phyloP scores from a whole-genome alignment of 2,329 filamentous ascomycete genomes.

The Colletotrichum tofieldiae region DNA sequence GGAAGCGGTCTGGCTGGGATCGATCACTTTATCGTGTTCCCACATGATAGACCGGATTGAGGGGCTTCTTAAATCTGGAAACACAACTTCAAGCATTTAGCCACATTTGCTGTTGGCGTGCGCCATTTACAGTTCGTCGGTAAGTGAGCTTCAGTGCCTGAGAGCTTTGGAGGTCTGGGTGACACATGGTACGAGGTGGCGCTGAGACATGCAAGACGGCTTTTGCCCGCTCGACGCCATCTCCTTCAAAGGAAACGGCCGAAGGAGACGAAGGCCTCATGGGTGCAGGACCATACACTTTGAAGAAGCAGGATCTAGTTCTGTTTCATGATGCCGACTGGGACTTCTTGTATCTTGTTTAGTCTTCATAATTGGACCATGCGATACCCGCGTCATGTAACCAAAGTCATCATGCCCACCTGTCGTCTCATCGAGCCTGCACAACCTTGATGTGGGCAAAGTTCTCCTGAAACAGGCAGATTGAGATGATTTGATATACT shows the following conservation, averaged over 20 bases:
- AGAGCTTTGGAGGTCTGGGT: neutral
- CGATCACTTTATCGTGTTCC: neutral
- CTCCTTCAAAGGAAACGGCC: too few species aligned
- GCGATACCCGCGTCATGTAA: too few species aligned
- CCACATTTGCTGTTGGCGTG: neutral
- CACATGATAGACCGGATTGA: neutral
- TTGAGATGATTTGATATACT: too few species aligned
- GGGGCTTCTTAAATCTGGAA: neutral
- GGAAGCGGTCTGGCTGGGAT: neutral
- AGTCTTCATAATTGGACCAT: neutral
- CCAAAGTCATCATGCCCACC: too few species aligned
- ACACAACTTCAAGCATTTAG: neutral
- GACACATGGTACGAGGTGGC: neutral
- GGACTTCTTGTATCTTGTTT: neutral
- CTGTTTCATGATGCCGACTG: neutral
- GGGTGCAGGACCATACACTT: neutral
- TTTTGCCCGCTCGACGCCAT: neutral
- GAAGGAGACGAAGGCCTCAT: neutral
- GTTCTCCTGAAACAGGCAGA: too few species aligned
- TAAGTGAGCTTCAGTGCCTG: neutral
- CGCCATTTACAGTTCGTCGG: neutral
- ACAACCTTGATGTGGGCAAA: too few species aligned
- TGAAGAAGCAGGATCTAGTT: neutral
- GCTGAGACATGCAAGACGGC: neutral
- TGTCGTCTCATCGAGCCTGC: too few species aligned